Evolutionary conservation across 2,329 filamentous ascomycete species (phyloP), one percentile per base, ranked within the genome.

Genomic region (Cercospora sesami): DNA sequence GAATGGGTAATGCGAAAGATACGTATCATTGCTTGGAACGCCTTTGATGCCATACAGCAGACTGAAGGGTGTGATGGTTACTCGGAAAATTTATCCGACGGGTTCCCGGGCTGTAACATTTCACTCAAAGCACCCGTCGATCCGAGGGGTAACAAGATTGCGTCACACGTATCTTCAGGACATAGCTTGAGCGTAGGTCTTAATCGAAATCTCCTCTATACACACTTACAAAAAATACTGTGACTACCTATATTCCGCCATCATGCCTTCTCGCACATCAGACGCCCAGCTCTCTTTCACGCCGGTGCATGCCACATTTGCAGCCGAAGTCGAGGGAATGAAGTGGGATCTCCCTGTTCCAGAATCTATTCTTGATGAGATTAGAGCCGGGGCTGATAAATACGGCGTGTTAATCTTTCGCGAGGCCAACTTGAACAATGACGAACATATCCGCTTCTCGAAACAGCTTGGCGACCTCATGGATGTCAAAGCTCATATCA

Each of bases 331-430:
- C 6, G 48, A 60, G 59, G 69, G 67, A 12, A 31, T 71, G 18
- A 61, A 71, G 39, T 71, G n/a, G 62, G 59, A 33, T 63, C 68
- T 21, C 3, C 63, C 21, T 71, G 74, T 48, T 55, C 72, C 18
- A 74, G 72, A 60, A 69, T 71, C 67, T 36, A 63, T 57, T 36
- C 57, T 42, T 7, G 48, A 51, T 9, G 48, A 51, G 31, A 39
- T 55, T n/a, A 60, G 18, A 53, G 26, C 48, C 26, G 18, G n/a
- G 18, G 48, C 48, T 14, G 48, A 51, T 51, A 31, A 86, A 84
- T 85, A 87, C 69, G 86, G 85, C 23, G 82, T 86, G 21, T 78
- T 81, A 42, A 81, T 86, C 21, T 83, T 87, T 74, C 84, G 84
- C 45, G 73, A 80, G 14, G 85, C 86, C 1, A 78, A 78, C 14